These are phyloP conservation scores for Aspergillus nanangensis DNA, from an alignment of 495 filamentous ascomycete species.

Conservation along the genomic window DNA sequence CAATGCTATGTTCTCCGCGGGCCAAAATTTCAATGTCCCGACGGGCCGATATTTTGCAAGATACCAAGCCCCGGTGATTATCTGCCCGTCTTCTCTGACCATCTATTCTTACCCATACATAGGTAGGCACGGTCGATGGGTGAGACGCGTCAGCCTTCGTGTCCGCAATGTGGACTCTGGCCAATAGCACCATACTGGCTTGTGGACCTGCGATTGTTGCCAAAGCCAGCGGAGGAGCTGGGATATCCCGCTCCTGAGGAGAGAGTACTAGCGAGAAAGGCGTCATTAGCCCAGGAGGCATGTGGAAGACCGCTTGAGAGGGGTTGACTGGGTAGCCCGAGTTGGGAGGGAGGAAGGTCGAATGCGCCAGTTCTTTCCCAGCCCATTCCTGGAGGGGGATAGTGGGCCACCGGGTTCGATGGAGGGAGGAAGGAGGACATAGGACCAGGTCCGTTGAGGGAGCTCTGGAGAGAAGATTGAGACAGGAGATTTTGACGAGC, in stretches of 20 bases:
- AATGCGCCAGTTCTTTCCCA: constrained; percentile 24
- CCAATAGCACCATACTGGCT: constrained; percentile 41
- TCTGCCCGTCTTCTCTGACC: no score
- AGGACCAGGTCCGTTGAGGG: constrained; percentile 17
- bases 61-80: no score
- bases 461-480: constrained; percentile 22
- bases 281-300: constrained; percentile 39
- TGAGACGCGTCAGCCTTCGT: constrained; percentile 50
- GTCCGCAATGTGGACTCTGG: constrained; percentile 44
- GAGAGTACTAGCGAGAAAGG: constrained; percentile 36
- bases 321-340: constrained; percentile 26
- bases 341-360: constrained; percentile 14
- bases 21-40: no score
- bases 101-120: no score
- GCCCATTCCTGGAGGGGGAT: constrained; percentile 12
- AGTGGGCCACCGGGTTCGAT: constrained; percentile 15
- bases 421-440: constrained; percentile 25
- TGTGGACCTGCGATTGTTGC: constrained; percentile 22
- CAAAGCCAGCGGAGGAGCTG: constrained; percentile 18
- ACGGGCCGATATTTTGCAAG: no score
- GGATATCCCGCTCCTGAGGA: constrained; percentile 22
- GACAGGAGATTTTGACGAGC: constrained; percentile 24
- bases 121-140: no score
- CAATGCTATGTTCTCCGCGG: no score
- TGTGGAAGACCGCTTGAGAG: constrained; percentile 25